A percentile compares a stretch with the other conserved stretches of the same genome.
phyloP scores from a whole-genome alignment of 441 rosid species.

The Gossypium davidsonii region DNA sequence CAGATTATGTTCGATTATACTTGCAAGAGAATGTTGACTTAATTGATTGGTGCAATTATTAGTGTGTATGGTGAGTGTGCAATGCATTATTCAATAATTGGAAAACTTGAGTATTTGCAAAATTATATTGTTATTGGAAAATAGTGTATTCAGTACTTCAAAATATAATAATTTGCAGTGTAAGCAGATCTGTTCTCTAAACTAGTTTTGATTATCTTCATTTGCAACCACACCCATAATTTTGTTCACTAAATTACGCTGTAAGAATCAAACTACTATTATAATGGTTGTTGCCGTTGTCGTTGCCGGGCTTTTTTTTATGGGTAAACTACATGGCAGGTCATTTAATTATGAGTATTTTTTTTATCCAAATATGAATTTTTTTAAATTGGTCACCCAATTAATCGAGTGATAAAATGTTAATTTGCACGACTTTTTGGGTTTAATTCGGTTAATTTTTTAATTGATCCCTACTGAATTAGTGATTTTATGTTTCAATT shows the following conservation, averaged over 20 bases:
- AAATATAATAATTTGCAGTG: not conserved
- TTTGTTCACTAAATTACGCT: not conserved
- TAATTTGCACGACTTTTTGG: too few species aligned
- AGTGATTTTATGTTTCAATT: too few species aligned
- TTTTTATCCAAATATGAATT: too few species aligned
- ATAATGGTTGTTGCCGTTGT: too few species aligned
- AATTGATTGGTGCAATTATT: not conserved
- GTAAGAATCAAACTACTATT: too few species aligned
- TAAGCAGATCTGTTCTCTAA: not conserved
- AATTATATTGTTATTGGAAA: not conserved
- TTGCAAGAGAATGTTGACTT: constrained; percentile 43
- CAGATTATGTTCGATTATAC: constrained; percentile 61
- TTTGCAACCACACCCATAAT: not conserved
- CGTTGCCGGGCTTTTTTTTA: too few species aligned
- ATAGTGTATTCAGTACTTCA: not conserved
- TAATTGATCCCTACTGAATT: too few species aligned
- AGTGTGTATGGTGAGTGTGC: not conserved
- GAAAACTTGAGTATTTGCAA: not conserved
- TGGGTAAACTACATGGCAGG: too few species aligned
- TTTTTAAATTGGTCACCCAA: too few species aligned
- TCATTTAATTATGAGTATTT: too few species aligned
- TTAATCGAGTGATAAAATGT: too few species aligned
- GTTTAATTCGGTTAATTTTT: too few species aligned
- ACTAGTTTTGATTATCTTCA: not conserved
- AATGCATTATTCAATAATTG: not conserved